Base-by-base conservation (phyloP, 371 early-diverging fungal genomes). In the Apophysomyces elegans region DNA sequence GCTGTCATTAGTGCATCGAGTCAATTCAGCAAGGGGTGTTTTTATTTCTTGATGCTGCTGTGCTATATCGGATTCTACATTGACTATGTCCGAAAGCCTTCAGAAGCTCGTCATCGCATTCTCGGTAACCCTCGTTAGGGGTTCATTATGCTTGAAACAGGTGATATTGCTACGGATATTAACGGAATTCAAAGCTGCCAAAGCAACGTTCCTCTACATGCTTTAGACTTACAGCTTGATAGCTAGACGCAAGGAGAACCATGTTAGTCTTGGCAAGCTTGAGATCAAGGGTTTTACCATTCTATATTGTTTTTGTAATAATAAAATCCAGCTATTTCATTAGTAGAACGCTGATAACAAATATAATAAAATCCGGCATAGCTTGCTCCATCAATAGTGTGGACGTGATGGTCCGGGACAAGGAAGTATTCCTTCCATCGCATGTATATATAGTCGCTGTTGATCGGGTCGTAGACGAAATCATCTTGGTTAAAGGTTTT, bases 351-450 rank as follows among this genome's bases (percentile, higher is more conserved):
- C 70, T 93, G 88, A 70, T 90, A 96, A 66, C 91, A 91, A 61
- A 96, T 94, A 67, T 96, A 98, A 76, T 98, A 98, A 72, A 97
- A 98, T 5, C 98, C 98, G 11, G 92, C 96, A 84, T 93, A 98
- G 69, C 91, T 91, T 6, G 98, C 98, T 11, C 98, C 98, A 59
- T 87, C 77, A 65, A 98, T 92, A 26, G 81, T 85, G 65, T 81
- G 88, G 46, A 97, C 90, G 62, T 84, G 86, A 80, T 97, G 96
- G 82, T 98, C 95, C 37, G 98, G 97, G 4, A 97, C 95, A 47
- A 98, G 75, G 75, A 97, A 98, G 64, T 91, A 92, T 75, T 98
- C 98, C 86, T 96, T 98, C 97, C 97, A 96, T 38, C 98, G 88
- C 98, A 98, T 98, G 73, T 93, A 98, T 35, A 98, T 78, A 66